A percentile compares a stretch with the other conserved stretches of the same genome.
Evolutionary conservation across 345 rosid genomes (phyloP).

Genomic region (Citrus glauca): DNA sequence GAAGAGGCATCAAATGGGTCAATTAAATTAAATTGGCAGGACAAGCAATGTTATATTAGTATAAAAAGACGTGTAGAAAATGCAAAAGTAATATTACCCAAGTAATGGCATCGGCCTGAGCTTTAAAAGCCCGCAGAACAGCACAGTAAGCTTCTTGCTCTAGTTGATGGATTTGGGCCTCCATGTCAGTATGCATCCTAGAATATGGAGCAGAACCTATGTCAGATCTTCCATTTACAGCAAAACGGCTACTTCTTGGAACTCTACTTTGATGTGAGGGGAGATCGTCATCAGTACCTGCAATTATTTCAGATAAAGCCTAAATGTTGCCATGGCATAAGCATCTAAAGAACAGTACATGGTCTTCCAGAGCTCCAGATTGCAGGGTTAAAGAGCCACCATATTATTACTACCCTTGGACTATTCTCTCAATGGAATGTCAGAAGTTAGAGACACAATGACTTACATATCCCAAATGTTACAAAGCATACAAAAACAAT

Average conservation of each 20-base stretch:
- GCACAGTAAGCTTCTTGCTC: conserved; percentile 98
- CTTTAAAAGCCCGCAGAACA: conserved; percentile 93
- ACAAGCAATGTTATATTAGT: background rate
- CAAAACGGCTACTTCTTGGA: conserved; percentile 27
- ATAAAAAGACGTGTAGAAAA: background rate
- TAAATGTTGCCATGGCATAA: background rate
- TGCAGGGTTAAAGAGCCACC: background rate
- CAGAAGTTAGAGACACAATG: background rate
- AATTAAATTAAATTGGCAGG: conserved; percentile 2
- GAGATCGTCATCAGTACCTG: conserved; percentile 49
- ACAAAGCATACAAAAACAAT: background rate
- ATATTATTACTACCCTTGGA: background rate
- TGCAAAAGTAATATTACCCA: conserved; percentile 58
- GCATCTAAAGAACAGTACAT: conserved; percentile 4
- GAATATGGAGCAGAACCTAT: conserved; percentile 35
- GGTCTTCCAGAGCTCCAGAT: background rate
- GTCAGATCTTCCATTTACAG: conserved; percentile 38
- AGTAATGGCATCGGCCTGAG: conserved; percentile 95
- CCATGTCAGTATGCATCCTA: conserved; percentile 56
- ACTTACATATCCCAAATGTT: background rate
- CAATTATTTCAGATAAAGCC: conserved; percentile 13
- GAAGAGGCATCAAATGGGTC: background rate
- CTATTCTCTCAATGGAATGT: background rate
- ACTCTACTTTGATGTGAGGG: conserved; percentile 36
- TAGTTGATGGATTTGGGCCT: conserved; percentile 81